Conservation (phyloP, 2,329 filamentous ascomycete genomes). For the Aphanoascus verrucosus region DNA sequence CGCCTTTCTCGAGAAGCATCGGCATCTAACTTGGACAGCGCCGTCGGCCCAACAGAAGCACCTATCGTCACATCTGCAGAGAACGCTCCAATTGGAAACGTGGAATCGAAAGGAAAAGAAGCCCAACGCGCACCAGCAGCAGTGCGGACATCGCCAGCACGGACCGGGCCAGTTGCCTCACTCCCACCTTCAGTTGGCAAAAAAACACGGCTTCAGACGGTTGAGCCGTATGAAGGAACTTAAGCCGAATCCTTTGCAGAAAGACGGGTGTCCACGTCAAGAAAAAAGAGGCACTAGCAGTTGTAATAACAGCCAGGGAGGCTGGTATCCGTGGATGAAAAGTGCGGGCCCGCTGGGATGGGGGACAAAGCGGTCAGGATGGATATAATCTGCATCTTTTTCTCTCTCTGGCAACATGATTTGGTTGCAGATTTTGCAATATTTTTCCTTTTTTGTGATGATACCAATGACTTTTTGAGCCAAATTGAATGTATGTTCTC, state of each 20-base stretch:
- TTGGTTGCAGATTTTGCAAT: not conserved
- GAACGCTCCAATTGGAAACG: constrained; percentile 2
- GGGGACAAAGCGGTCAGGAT: constrained; percentile 5
- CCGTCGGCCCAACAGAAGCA: not conserved
- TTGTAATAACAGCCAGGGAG: not conserved
- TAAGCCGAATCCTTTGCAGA: not conserved
- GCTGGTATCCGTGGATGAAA: not conserved
- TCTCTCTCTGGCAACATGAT: not conserved
- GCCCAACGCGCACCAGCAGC: constrained; percentile 1
- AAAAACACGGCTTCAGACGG: constrained; percentile 11
- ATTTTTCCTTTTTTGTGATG: not conserved
- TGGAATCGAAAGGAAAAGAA: not conserved
- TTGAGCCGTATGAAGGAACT: constrained; percentile 9
- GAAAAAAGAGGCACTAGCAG: not conserved
- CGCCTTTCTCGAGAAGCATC: constrained; percentile 7
- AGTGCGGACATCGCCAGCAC: constrained; percentile 1
- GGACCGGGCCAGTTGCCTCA: not conserved
- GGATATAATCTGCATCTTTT: not conserved
- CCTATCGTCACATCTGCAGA: constrained; percentile 1
- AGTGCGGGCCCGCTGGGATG: not conserved
- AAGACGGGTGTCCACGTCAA: constrained; percentile 7
- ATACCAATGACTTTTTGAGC: not conserved
- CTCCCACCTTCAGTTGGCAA: not conserved
- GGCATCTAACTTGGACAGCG: not conserved
- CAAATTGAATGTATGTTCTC: not conserved